These are phyloP conservation scores for Pichia paraexigua DNA, from an alignment of 805 yeast genomes.

Conservation along the genomic window DNA sequence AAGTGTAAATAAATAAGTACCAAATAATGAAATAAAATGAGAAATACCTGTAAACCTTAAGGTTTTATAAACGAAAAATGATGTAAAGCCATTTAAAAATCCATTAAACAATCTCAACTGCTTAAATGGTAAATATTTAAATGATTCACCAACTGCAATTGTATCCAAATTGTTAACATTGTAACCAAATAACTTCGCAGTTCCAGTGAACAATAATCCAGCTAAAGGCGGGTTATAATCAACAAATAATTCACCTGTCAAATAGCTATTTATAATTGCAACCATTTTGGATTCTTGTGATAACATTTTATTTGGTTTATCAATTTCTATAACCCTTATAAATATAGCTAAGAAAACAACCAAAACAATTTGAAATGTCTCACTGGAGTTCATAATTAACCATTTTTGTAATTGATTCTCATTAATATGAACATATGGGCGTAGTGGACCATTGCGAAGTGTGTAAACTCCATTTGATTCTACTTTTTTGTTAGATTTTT, in stretches of 20 bases:
- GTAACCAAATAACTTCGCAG: slow-evolving; percentile 51
- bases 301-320: slow-evolving; percentile 68
- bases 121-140: slow-evolving; percentile 42
- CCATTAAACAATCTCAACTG: slow-evolving; percentile 53
- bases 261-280: slow-evolving; percentile 56
- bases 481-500: not conserved
- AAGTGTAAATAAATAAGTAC: slow-evolving; percentile 42
- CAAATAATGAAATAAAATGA: slow-evolving; percentile 40
- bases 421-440: slow-evolving; percentile 4
- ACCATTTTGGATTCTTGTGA: slow-evolving; percentile 76
- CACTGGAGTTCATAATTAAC: not conserved
- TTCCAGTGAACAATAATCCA: slow-evolving; percentile 60
- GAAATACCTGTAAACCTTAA: slow-evolving; percentile 51
- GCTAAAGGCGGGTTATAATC: slow-evolving; percentile 80
- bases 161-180: slow-evolving; percentile 22
- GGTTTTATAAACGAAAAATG: slow-evolving; percentile 46
- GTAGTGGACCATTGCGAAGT: slow-evolving; percentile 7
- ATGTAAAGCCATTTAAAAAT: slow-evolving; percentile 43
- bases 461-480: not conserved
- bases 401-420: not conserved
- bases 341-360: slow-evolving; percentile 32
- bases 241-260: slow-evolving; percentile 55
- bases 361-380: slow-evolving; percentile 14
- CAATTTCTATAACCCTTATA: slow-evolving; percentile 52
- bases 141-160: not conserved